These are phyloP conservation scores for Yamadazyma kitorensis DNA, from an alignment of 805 yeast species.

Conservation along the genomic window DNA sequence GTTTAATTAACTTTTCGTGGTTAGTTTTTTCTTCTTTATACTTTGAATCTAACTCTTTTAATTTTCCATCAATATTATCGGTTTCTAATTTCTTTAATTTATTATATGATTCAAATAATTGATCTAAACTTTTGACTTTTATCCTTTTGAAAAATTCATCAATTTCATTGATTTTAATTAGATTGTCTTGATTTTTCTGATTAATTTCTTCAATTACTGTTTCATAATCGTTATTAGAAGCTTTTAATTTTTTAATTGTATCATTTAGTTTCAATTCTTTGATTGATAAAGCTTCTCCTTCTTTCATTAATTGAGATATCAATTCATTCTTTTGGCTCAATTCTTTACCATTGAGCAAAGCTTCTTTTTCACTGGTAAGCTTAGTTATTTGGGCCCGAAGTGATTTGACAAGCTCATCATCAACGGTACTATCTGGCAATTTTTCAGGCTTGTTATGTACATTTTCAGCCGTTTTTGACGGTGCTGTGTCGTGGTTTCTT, in stretches of 20 bases:
- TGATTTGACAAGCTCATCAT: too few relatives aligned
- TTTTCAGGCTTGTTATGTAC: not conserved
- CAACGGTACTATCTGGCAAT: too few relatives aligned
- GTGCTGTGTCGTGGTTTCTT: not conserved
- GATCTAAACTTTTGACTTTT: conserved; percentile 26
- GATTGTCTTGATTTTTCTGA: conserved; percentile 28
- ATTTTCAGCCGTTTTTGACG: not conserved
- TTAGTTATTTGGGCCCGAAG: too few relatives aligned
- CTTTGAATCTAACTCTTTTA: conserved; percentile 22
- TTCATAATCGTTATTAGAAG: conserved; percentile 28
- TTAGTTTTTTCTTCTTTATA: conserved; percentile 21
- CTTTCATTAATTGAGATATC: conserved; percentile 64
- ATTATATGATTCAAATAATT: conserved; percentile 20
- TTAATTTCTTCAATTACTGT: conserved; percentile 24
- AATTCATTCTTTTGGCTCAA: conserved; percentile 53
- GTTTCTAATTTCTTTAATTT: conserved; percentile 14
- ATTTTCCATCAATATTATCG: conserved; percentile 13
- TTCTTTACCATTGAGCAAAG: too few relatives aligned
- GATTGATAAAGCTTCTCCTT: conserved; percentile 70
- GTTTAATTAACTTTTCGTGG: conserved; percentile 19
- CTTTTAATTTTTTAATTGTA: conserved; percentile 59
- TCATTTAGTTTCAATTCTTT: conserved; percentile 69
- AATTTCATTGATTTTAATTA: conserved; percentile 37
- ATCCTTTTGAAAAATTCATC: conserved; percentile 27
- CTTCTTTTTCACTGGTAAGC: too few relatives aligned